Percentiles rank a stretch among this genome's conserved stretches.
These are phyloP conservation scores for Fusarium sulawesiense DNA, from an alignment of 2,329 filamentous ascomycete genomes.

Conservation along the genomic window DNA sequence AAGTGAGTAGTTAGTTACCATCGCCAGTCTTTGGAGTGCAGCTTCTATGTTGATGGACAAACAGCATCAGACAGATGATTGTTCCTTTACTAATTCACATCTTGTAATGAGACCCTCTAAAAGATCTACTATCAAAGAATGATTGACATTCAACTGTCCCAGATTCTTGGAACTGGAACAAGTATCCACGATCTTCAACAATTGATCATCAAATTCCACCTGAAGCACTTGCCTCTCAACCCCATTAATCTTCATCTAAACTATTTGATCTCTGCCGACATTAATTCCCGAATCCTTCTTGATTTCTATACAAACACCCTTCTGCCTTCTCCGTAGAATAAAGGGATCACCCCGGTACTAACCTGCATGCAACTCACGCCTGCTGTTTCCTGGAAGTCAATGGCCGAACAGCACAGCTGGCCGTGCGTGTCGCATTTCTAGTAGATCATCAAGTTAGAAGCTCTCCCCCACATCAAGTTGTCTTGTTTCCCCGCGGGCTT, in stretches of 20 bases:
- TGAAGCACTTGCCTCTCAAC: neutral
- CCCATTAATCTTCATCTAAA: neutral
- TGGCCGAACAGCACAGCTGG: conserved; percentile 8
- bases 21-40: neutral
- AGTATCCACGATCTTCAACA: neutral
- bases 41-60: too few species aligned
- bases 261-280: neutral
- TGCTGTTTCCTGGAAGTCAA: conserved; percentile 11
- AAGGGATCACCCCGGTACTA: conserved; percentile 7
- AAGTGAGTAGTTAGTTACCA: neutral
- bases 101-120: neutral
- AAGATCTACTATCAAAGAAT: neutral
- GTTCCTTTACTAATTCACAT: neutral
- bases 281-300: conserved; percentile 8
- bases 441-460: neutral
- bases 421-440: neutral
- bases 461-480: conserved; percentile 9
- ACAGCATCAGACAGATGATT: neutral
- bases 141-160: neutral
- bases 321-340: conserved; percentile 12
- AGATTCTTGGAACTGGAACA: neutral
- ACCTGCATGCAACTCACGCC: conserved; percentile 1
- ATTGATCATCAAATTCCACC: neutral
- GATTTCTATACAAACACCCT: neutral
- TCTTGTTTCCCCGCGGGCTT: conserved; percentile 3